phyloP scores from a whole-genome alignment of 2,329 filamentous ascomycete species.

The Aspergillus costaricaensis region DNA sequence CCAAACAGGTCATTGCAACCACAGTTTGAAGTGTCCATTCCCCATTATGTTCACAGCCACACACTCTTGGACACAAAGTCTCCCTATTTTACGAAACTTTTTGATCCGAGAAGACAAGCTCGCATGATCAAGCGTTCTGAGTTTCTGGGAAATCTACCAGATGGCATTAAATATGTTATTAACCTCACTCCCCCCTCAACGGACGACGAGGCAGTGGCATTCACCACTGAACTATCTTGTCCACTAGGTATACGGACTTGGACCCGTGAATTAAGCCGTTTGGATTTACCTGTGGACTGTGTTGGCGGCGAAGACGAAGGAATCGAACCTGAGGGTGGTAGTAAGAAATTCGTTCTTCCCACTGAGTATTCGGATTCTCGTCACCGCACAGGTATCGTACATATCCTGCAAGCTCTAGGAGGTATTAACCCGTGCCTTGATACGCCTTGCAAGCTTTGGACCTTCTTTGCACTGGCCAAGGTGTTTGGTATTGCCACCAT shows the following conservation, averaged over 20 bases:
- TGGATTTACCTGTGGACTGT: conserved; percentile 40
- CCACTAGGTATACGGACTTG: conserved; percentile 59
- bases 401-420: conserved; percentile 61
- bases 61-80: conserved; percentile 35
- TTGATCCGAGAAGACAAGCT: conserved; percentile 31
- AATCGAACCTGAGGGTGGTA: conserved; percentile 10
- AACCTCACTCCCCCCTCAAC: conserved; percentile 65
- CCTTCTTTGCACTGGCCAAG: conserved; percentile 63
- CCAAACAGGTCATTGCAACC: conserved; percentile 16
- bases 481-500: conserved; percentile 52
- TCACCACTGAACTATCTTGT: conserved; percentile 61
- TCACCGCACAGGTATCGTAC: conserved; percentile 64
- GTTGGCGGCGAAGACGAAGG: conserved; percentile 55
- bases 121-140: conserved; percentile 35
- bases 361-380: conserved; percentile 65
- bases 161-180: conserved; percentile 59
- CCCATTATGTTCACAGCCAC: conserved; percentile 38
- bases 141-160: conserved; percentile 27
- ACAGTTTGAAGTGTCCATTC: conserved; percentile 22
- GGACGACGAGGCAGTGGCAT: conserved; percentile 63
- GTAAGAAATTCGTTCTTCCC: conserved; percentile 19
- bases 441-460: conserved; percentile 68
- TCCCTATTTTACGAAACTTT: conserved; percentile 32
- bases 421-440: conserved; percentile 59
- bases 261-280: conserved; percentile 48